Percentiles rank a stretch among this genome's conserved stretches.
Conservation (phyloP, 2,329 filamentous ascomycete genomes). For the Botrytis byssoidea region DNA sequence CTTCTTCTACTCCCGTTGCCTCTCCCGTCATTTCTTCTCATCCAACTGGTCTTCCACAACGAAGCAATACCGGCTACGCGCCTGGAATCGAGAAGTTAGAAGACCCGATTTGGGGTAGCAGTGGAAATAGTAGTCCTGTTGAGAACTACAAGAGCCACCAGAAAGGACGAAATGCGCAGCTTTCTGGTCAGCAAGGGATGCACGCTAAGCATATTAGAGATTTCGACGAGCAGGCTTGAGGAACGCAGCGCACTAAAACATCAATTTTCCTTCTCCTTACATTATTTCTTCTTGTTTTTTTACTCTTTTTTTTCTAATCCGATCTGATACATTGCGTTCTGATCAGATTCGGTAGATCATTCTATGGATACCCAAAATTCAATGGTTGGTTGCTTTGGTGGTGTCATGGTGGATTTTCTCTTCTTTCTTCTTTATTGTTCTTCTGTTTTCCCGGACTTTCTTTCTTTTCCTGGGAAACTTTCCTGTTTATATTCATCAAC, state of each 20-base stretch:
- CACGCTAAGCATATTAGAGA: conserved; percentile 11
- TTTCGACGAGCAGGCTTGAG: conserved; percentile 11
- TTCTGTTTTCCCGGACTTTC: neutral
- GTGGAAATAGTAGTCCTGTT: neutral
- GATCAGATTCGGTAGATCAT: neutral
- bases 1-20: neutral
- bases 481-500: neutral
- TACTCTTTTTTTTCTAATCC: neutral
- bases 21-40: neutral
- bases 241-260: too few relatives aligned
- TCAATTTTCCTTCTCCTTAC: neutral
- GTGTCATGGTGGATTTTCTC: neutral
- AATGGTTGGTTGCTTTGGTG: neutral
- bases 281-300: neutral
- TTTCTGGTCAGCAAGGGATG: neutral
- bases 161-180: neutral
- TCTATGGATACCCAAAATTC: neutral
- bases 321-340: neutral
- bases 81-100: conserved; percentile 14
- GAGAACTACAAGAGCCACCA: neutral
- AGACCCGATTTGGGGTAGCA: neutral
- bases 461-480: neutral
- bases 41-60: neutral
- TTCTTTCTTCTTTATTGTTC: neutral
- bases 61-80: conserved; percentile 5